Percentiles rank a stretch among this genome's conserved stretches.
phyloP scores from a whole-genome alignment of 73 alveolate species.

The Breviolum minutum region DNA sequence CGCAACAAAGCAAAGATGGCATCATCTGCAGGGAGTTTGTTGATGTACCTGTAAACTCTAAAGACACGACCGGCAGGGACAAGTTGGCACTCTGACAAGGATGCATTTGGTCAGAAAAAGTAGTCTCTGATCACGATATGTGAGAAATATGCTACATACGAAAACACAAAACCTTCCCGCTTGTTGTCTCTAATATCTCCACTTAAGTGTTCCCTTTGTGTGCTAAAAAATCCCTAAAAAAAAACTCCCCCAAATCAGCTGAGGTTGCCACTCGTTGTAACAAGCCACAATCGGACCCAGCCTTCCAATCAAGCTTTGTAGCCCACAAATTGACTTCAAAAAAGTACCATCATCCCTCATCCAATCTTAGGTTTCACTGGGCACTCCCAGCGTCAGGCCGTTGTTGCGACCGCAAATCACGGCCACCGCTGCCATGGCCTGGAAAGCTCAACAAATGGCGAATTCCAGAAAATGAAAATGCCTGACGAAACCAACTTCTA shows the following conservation, averaged over 20 bases:
- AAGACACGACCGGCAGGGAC: neutral
- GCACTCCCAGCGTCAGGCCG: conserved; percentile 45
- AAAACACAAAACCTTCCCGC: no score
- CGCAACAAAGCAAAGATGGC: conserved; percentile 51
- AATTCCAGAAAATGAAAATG: no score
- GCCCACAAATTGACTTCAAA: neutral
- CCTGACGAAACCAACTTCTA: no score
- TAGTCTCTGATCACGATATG: no score
- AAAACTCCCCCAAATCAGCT: no score
- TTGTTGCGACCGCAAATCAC: conserved; percentile 90
- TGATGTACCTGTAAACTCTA: neutral
- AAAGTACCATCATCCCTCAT: neutral
- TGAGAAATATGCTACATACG: no score
- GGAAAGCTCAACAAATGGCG: neutral
- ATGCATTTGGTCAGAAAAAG: no score
- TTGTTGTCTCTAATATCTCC: no score
- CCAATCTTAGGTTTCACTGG: neutral
- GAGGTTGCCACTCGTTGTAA: conserved; percentile 43
- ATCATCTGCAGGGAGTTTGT: conserved; percentile 68
- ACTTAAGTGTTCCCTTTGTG: no score
- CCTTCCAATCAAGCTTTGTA: neutral
- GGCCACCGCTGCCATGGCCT: conserved; percentile 81
- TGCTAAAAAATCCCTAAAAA: no score
- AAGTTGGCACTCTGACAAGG: no score
- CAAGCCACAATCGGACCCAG: conserved; percentile 80